phyloP scores from a whole-genome alignment of 1,284 basidiomycete species.

The Moesziomyces sp. region DNA sequence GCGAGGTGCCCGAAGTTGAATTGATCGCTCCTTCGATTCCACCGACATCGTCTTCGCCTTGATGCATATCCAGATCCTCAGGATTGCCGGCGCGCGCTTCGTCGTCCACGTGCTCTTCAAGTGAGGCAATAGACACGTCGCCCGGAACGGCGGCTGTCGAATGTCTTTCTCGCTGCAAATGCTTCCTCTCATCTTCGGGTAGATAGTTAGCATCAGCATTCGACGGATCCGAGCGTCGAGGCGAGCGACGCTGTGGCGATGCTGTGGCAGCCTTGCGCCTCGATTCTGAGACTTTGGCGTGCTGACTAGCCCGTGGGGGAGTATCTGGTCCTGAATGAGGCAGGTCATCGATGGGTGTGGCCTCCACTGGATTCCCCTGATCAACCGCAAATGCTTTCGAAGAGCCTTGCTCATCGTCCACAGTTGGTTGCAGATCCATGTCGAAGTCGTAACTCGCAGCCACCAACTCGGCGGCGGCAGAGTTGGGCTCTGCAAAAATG shows the following conservation, averaged over 20 bases:
- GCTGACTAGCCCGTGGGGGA: slow-evolving; percentile 14
- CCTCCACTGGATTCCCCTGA: too few species aligned
- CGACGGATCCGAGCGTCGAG: slow-evolving; percentile 25
- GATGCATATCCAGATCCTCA: background rate
- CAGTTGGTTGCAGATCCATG: slow-evolving; percentile 3
- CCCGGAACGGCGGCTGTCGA: slow-evolving; percentile 7
- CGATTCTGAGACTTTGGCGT: slow-evolving; percentile 14
- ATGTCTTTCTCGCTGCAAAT: slow-evolving; percentile 22
- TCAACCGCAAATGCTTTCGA: too few species aligned
- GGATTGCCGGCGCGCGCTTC: slow-evolving; percentile 1
- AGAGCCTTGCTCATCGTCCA: slow-evolving; percentile 3
- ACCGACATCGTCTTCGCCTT: slow-evolving; percentile 2
- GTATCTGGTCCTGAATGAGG: background rate
- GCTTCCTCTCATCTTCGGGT: slow-evolving; percentile 36
- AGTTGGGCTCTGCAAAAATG: slow-evolving; percentile 35
- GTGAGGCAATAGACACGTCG: slow-evolving; percentile 32
- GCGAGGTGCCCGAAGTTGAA: background rate
- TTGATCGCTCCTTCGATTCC: background rate
- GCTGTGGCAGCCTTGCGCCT: slow-evolving; percentile 23
- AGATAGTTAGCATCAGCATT: slow-evolving; percentile 42
- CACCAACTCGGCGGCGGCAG: slow-evolving; percentile 31
- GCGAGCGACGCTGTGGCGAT: slow-evolving; percentile 34
- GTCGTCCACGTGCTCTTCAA: slow-evolving; percentile 19
- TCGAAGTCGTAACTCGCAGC: slow-evolving; percentile 16
- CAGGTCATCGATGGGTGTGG: too few species aligned